A percentile compares a stretch with the other conserved stretches of the same genome.
phyloP scores from a whole-genome alignment of 768 basidiomycete species.

The Russula emetica region DNA sequence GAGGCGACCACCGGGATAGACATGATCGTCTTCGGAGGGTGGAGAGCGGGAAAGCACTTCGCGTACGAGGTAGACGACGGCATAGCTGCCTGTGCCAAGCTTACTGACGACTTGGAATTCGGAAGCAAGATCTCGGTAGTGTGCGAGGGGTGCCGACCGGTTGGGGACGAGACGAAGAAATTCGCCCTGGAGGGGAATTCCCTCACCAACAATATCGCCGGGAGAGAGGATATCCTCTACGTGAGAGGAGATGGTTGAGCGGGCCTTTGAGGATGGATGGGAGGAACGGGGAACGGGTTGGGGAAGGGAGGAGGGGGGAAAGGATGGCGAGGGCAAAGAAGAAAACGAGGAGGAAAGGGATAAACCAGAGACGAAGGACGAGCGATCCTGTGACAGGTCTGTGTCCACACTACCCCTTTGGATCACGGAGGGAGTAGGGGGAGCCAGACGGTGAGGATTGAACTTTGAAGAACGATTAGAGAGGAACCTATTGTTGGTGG shows the following conservation, averaged over 20 bases:
- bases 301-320: conserved; percentile 30
- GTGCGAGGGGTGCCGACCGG: conserved; percentile 35
- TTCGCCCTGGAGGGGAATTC: conserved; percentile 46
- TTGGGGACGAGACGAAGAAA: conserved; percentile 54
- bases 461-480: conserved; percentile 22
- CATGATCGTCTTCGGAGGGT: conserved; percentile 41
- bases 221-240: conserved; percentile 26
- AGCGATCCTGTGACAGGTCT: conserved; percentile 33
- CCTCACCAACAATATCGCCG: conserved; percentile 28
- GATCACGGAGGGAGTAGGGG: conserved; percentile 12
- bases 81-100: conserved; percentile 87
- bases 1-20: conserved; percentile 46
- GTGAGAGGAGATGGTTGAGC: conserved; percentile 23
- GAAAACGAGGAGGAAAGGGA: conserved; percentile 35
- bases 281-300: conserved; percentile 29
- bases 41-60: conserved; percentile 49
- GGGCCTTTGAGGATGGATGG: conserved; percentile 20
- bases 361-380: conserved; percentile 34
- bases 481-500: conserved; percentile 28
- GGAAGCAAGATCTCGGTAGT: conserved; percentile 48
- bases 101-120: conserved; percentile 82
- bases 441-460: conserved; percentile 9
- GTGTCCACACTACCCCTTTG: conserved; percentile 29
- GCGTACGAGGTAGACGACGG: conserved; percentile 88
- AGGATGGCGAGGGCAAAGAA: conserved; percentile 36